Evolutionary conservation across 495 filamentous ascomycete species (phyloP), one percentile per base, ranked within the genome.

Genomic region (Schizothecium vesticola): DNA sequence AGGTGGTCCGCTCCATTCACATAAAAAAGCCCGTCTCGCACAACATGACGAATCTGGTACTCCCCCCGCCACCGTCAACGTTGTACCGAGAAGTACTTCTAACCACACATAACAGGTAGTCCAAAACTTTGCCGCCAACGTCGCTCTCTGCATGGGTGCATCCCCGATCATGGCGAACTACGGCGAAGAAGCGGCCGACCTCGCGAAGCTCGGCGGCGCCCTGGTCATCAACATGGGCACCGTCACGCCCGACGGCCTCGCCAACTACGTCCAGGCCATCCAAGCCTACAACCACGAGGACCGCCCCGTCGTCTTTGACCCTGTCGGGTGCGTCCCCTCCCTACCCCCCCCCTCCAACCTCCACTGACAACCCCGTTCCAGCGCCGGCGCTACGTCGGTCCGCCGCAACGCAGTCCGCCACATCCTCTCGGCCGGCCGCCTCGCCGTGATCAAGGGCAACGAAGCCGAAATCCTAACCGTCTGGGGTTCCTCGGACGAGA

Each of bases 181-280:
- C 72, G 90, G 88, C 13, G 86, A 90, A 66, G 95, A 99, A 83
- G 92, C 94, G 4, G 76, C 78, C 7, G 93, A 97, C 75, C 81
- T 99, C 55, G 87, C 86, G 33, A 82, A 81, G 26, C 81, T 94
- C 8, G 84, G 83, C 1, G 85, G 84, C 7, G 84, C 91, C 3
- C 81, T 97, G 12, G 90, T 99, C 16, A 88, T 99, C 72, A 99
- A 99, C 77, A 97, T 97, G 92, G 95, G 95, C 23, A 96, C 92
- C 2, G 85, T 94, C 28, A 91, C 88, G 10, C 86, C 90, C 3
- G 89, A 91, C 6, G 88, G 88, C 61, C 75, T 93, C 9, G 68
- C 80, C 8, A 91, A 91, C 73, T 93, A 94, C 73, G 56, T 79
- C 11, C 79, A 83, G 68, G 79, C 82, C 0, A 69, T 88, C n/a